phyloP scores from a whole-genome alignment of 2,329 filamentous ascomycete species.

The Phoma sp. region DNA sequence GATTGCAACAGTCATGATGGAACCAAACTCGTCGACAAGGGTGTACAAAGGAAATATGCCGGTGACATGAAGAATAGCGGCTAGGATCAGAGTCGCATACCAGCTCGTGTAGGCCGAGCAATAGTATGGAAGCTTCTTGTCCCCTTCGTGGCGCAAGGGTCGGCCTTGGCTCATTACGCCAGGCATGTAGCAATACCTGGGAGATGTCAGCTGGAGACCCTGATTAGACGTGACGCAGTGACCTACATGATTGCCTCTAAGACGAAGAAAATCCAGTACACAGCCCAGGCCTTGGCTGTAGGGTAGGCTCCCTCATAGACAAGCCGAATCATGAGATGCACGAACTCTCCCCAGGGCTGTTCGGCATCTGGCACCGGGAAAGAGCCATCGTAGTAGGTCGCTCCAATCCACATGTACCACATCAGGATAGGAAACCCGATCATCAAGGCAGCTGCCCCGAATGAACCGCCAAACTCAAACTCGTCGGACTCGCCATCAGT shows the following conservation, averaged over 20 bases:
- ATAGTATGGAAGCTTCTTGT: constrained; percentile 89
- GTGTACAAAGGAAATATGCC: constrained; percentile 87
- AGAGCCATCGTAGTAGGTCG: constrained; percentile 85
- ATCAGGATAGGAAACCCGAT: constrained; percentile 86
- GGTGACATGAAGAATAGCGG: constrained; percentile 73
- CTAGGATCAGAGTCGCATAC: constrained; percentile 78
- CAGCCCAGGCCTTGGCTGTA: constrained; percentile 78
- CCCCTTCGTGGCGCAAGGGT: constrained; percentile 78
- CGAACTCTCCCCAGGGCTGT: constrained; percentile 73
- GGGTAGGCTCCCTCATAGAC: constrained; percentile 86
- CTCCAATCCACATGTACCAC: constrained; percentile 99
- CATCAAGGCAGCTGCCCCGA: constrained; percentile 82
- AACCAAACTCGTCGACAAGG: constrained; percentile 91
- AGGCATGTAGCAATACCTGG: constrained; percentile 66
- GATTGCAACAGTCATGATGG: constrained; percentile 89
- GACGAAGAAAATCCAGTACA: constrained; percentile 73
- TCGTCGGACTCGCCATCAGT: constrained; percentile 51
- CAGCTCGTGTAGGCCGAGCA: constrained; percentile 87
- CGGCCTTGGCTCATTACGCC: constrained; percentile 88
- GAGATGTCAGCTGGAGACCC: constrained; percentile 58
- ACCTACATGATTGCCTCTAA: constrained; percentile 13
- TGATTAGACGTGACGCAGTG: constrained; percentile 76
- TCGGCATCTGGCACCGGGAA: constrained; percentile 70
- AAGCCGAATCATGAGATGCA: constrained; percentile 69
- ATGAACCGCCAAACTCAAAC: constrained; percentile 84